These are phyloP conservation scores for Coemansia sp. DNA, from an alignment of 192 early-diverging fungal species.

Conservation along the genomic window DNA sequence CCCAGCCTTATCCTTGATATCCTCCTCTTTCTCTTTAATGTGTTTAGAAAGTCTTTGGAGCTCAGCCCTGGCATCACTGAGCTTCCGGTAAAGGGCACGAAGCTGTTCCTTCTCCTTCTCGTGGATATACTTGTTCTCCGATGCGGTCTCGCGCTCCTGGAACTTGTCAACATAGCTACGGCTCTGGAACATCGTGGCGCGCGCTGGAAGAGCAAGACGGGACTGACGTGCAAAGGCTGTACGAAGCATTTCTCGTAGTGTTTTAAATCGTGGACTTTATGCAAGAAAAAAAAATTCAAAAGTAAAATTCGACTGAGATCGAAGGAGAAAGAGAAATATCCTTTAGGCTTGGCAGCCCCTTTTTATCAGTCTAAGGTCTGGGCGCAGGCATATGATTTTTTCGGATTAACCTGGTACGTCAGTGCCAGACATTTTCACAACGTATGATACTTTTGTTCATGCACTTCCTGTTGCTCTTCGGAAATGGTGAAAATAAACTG, in stretches of 20 bases:
- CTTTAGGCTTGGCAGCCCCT: background rate
- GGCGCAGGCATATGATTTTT: background rate
- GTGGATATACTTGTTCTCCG: constrained; percentile 54
- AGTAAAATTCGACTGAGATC: background rate
- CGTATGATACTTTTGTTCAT: background rate
- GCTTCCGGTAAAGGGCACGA: constrained; percentile 30
- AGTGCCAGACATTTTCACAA: no score
- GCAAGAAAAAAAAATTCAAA: background rate
- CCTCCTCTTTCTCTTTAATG: constrained; percentile 21
- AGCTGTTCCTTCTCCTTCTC: constrained; percentile 44
- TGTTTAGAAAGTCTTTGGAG: constrained; percentile 30
- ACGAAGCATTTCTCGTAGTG: constrained; percentile 31
- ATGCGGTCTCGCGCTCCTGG: constrained; percentile 48
- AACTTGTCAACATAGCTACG: constrained; percentile 42
- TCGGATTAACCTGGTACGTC: background rate
- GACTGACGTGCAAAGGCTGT: constrained; percentile 29
- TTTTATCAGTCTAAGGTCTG: background rate
- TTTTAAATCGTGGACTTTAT: background rate
- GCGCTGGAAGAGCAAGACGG: constrained; percentile 9
- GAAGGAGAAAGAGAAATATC: background rate
- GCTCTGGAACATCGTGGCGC: constrained; percentile 11
- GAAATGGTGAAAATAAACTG: background rate
- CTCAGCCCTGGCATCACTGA: constrained; percentile 35
- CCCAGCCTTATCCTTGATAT: no score
- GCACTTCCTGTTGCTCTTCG: background rate